A percentile compares a stretch with the other conserved stretches of the same genome.
Conservation (phyloP, 1,284 basidiomycete genomes). For the Sphaerobolus stellatus region DNA sequence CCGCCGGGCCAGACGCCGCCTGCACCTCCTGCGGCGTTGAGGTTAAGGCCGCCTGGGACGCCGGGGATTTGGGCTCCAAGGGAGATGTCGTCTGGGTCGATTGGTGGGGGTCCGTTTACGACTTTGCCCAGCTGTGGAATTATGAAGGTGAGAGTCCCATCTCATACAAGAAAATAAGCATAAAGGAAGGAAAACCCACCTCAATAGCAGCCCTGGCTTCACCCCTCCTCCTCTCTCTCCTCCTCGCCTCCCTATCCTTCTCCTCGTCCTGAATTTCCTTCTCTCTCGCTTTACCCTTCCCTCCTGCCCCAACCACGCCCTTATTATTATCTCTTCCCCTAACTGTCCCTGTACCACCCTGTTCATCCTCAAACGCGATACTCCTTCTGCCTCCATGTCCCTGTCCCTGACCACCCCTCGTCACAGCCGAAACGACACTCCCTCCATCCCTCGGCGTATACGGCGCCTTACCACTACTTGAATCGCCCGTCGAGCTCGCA, state of each 20-base stretch:
- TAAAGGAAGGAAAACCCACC: conserved; percentile 44
- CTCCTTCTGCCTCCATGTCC: conserved; percentile 13
- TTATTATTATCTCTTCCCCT: background rate
- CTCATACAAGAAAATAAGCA: conserved; percentile 5
- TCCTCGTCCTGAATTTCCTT: conserved; percentile 3
- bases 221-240: conserved; percentile 62
- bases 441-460: conserved; percentile 74
- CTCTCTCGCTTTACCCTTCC: background rate
- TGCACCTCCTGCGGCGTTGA: no score
- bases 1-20: conserved; percentile 14
- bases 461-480: conserved; percentile 68
- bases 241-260: conserved; percentile 19
- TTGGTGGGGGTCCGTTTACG: conserved; percentile 68
- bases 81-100: conserved; percentile 51
- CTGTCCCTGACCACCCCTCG: background rate
- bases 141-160: background rate
- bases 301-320: background rate
- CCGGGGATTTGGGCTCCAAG: no score
- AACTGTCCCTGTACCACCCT: background rate
- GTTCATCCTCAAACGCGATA: conserved; percentile 15
- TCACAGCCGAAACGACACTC: conserved; percentile 35
- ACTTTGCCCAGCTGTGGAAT: conserved; percentile 67
- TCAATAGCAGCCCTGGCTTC: conserved; percentile 79
- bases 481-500: conserved; percentile 76
- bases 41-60: no score